Base-by-base conservation (phyloP, 192 early-diverging fungal genomes). In the Coemansia sp. region DNA sequence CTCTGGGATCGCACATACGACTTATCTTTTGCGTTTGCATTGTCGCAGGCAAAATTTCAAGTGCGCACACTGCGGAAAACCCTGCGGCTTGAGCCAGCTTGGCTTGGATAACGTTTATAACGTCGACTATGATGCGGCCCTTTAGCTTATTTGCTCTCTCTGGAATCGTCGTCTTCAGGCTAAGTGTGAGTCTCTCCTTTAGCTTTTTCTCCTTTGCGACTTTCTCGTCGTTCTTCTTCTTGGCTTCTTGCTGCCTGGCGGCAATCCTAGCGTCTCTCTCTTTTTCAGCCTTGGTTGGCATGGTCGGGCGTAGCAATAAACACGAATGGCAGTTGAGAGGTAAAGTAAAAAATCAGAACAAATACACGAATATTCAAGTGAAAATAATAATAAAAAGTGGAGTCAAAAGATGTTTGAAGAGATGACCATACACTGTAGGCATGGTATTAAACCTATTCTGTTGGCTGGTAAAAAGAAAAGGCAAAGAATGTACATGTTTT, bases 121-220 rank as follows among this genome's bases (percentile, higher is more conserved):
- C 96, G 81, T 96, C 94, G 92, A 98, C 95, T 79, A 98, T 98
- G 27, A 96, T 93, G 72, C 96, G 94, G 60, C 94, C 94, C 87
- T 95, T 95, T 50, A 98, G 85, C 89, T 90, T 53, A 29, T 32
- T 36, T 9, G 53, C 32, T 31, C n/a, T 17, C 17, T 2, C 7
- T n/a, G 11, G 5, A 21, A 23, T 27, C 10, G 64, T 66, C 19
- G 27, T 31, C 10, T 50, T 8, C 44, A 23, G 2, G 25, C n/a
- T n/a, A n/a, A n/a, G n/a, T n/a, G n/a, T n/a, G n/a, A 66, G 53
- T 50, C 37, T 42, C 48, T 36, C 42, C 1, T 46, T 41, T 37
- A 50, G 48, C 5, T 21, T 25, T 25, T 21, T 25, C 19, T 4
- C 21, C 48, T 53, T 53, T 9, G 25, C 51, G 11, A 4, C 51